These are phyloP conservation scores for Didymella segeticola DNA, from an alignment of 2,329 filamentous ascomycete species.

Conservation along the genomic window DNA sequence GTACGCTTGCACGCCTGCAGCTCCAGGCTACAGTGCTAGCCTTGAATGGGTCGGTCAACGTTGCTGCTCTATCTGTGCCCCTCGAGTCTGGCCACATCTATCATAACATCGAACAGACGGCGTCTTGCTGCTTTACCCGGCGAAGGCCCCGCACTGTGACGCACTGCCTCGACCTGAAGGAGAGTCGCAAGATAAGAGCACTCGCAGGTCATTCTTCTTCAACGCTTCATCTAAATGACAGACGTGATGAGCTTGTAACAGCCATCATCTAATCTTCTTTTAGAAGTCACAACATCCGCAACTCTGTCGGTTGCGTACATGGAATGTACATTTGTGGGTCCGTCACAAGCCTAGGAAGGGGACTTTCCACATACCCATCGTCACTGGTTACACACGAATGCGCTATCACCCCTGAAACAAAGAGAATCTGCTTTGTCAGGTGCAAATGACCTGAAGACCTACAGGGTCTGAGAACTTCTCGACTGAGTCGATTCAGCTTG, in stretches of 20 bases:
- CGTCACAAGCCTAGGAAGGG: slow-evolving; percentile 27
- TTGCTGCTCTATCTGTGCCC: neutral
- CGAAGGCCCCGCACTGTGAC: neutral
- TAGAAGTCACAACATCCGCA: slow-evolving; percentile 1
- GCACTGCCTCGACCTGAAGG: neutral
- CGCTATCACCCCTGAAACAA: slow-evolving; percentile 21
- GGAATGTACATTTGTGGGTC: slow-evolving; percentile 24
- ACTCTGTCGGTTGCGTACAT: slow-evolving; percentile 5
- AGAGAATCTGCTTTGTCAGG: slow-evolving; percentile 20
- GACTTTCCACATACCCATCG: slow-evolving; percentile 23
- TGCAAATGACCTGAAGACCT: slow-evolving; percentile 4
- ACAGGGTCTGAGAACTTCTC: slow-evolving; percentile 4
- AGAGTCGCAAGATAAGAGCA: neutral
- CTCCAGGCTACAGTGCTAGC: neutral
- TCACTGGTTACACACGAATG: slow-evolving; percentile 32
- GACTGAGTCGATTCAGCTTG: slow-evolving; percentile 7
- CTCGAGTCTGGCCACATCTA: slow-evolving; percentile 5
- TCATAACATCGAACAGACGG: neutral
- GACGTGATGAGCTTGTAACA: neutral
- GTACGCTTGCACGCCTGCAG: neutral
- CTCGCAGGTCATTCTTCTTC: neutral
- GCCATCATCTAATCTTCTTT: neutral
- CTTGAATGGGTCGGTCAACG: neutral
- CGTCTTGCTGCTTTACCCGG: slow-evolving; percentile 18
- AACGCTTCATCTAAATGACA: neutral